phyloP scores from a whole-genome alignment of 768 basidiomycete genomes.

The Tremella yokohamensis region DNA sequence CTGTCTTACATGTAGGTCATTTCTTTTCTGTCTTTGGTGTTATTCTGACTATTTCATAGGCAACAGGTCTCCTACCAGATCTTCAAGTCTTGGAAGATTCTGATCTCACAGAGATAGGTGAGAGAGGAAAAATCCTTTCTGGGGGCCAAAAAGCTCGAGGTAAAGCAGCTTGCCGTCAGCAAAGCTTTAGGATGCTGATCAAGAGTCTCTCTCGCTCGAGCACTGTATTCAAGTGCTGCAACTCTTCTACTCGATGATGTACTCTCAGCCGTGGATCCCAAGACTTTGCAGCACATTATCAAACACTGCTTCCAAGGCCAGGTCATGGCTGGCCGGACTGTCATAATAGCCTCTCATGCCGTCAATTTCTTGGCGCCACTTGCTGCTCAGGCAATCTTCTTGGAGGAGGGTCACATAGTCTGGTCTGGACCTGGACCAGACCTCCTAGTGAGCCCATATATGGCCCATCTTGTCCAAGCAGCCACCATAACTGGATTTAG shows the following conservation, averaged over 20 bases:
- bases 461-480: slow-evolving; percentile 30
- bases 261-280: slow-evolving; percentile 61
- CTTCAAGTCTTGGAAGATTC: slow-evolving; percentile 58
- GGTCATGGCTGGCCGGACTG: slow-evolving; percentile 56
- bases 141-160: slow-evolving; percentile 61
- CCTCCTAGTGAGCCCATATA: slow-evolving; percentile 27
- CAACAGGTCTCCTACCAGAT: slow-evolving; percentile 53
- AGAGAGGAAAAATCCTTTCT: slow-evolving; percentile 52
- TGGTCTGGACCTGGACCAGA: slow-evolving; percentile 25
- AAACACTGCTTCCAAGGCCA: slow-evolving; percentile 56
- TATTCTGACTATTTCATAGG: no score
- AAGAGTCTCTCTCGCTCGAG: slow-evolving; percentile 59
- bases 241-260: slow-evolving; percentile 68
- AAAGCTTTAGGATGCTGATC: background rate
- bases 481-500: no score
- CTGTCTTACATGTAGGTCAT: slow-evolving; percentile 43
- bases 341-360: slow-evolving; percentile 56
- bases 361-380: slow-evolving; percentile 43
- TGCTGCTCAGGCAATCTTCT: slow-evolving; percentile 40
- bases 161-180: no score
- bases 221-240: slow-evolving; percentile 61
- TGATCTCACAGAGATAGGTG: slow-evolving; percentile 68
- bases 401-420: slow-evolving; percentile 29
- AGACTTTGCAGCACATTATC: slow-evolving; percentile 57
- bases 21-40: background rate